Evolutionary conservation across 306 rosid species (phyloP).

Genomic region (Trichosanthes truncata): DNA sequence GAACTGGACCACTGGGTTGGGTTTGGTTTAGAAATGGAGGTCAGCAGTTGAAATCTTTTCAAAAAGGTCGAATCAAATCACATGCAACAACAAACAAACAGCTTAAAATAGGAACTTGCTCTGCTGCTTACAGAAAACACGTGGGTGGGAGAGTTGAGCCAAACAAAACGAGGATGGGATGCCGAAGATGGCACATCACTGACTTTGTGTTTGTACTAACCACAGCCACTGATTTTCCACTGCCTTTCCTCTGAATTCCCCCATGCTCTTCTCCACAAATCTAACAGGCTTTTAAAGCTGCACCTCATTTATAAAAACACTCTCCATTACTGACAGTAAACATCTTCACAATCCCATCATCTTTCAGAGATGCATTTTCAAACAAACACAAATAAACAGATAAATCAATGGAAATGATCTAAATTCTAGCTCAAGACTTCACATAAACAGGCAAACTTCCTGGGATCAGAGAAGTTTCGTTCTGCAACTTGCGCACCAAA

Average conservation of each 20-base stretch:
- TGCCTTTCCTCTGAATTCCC: background rate
- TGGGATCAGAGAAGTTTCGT: background rate
- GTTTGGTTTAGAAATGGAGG: background rate
- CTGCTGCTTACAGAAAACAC: background rate
- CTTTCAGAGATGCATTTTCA: background rate
- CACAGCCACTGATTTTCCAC: background rate
- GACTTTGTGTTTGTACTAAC: background rate
- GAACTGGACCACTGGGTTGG: background rate
- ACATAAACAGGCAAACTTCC: background rate
- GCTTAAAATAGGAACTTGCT: background rate
- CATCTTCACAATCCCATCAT: background rate
- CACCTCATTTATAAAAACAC: background rate
- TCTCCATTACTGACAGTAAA: background rate
- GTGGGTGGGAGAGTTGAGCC: background rate
- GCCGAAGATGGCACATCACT: background rate
- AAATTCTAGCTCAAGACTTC: background rate
- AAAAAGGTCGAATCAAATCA: conserved; percentile 2
- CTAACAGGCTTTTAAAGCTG: background rate
- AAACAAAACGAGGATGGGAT: background rate
- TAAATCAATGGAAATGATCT: background rate
- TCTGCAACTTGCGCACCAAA: background rate
- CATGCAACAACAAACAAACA: background rate
- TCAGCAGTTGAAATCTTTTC: background rate
- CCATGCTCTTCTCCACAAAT: background rate
- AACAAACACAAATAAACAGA: background rate